Conservation (phyloP, 2,329 filamentous ascomycete species). For the Xylaria sp. region DNA sequence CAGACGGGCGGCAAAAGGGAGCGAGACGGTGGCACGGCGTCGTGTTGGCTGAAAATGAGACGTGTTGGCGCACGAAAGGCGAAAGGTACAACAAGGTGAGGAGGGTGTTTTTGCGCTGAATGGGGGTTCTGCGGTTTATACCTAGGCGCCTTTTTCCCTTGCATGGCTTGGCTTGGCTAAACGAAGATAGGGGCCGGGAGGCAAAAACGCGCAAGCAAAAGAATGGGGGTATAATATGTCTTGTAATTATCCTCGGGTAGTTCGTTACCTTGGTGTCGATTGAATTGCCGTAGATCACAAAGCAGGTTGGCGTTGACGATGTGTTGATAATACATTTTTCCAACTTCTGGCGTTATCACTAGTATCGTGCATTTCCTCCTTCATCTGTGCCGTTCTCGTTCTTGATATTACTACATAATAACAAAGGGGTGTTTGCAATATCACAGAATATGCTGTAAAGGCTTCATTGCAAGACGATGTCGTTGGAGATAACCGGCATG, state of each 20-base stretch:
- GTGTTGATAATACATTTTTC: neutral
- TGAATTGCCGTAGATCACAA: neutral
- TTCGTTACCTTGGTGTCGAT: neutral
- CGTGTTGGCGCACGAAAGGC: neutral
- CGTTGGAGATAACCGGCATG: too few relatives aligned
- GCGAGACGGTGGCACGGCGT: conserved; percentile 5
- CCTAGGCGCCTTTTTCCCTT: neutral
- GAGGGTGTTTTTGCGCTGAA: neutral
- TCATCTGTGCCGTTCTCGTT: too few relatives aligned
- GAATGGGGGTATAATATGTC: conserved; percentile 5
- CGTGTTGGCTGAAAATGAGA: neutral
- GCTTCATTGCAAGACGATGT: too few relatives aligned
- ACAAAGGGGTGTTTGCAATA: too few relatives aligned
- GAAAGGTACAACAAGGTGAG: neutral
- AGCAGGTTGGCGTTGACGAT: neutral
- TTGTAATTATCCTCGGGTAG: neutral
- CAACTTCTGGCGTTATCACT: too few relatives aligned
- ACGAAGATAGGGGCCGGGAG: conserved; percentile 1
- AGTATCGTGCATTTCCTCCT: too few relatives aligned
- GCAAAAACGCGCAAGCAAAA: conserved; percentile 13
- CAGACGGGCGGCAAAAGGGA: neutral
- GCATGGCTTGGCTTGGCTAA: neutral
- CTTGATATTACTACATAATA: too few relatives aligned
- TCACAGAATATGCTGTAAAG: too few relatives aligned
- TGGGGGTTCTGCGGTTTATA: neutral